phyloP scores from a whole-genome alignment of 2,329 filamentous ascomycete genomes.

The Hypoxylon sp. region DNA sequence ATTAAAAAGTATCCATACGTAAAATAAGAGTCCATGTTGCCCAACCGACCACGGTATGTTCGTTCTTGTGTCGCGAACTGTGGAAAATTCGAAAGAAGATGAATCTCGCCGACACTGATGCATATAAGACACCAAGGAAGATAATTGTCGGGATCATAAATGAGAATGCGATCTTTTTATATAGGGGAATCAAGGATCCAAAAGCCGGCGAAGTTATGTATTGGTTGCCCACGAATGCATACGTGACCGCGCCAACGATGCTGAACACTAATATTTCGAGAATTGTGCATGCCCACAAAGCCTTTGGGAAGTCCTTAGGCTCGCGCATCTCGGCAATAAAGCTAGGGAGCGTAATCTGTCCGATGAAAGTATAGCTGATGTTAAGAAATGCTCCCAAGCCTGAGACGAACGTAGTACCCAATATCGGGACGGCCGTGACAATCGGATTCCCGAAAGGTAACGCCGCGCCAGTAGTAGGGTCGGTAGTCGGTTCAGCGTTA shows the following conservation, averaged over 20 bases:
- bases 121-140: constrained; percentile 91
- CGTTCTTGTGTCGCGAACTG: constrained; percentile 82
- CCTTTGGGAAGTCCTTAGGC: constrained; percentile 89
- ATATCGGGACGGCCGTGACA: constrained; percentile 77
- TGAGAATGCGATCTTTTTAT: constrained; percentile 90
- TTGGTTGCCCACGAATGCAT: constrained; percentile 89
- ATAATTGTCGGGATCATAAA: constrained; percentile 97
- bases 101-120: constrained; percentile 90
- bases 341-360: constrained; percentile 92
- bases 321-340: constrained; percentile 96
- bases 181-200: constrained; percentile 82
- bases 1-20: constrained; percentile 56
- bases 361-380: constrained; percentile 96
- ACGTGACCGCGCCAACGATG: constrained; percentile 84
- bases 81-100: constrained; percentile 92
- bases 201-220: constrained; percentile 93
- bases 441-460: constrained; percentile 71
- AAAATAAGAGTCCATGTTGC: constrained; percentile 82
- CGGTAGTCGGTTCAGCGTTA: constrained; percentile 62
- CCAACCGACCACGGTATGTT: constrained; percentile 88
- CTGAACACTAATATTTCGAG: constrained; percentile 90
- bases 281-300: constrained; percentile 90
- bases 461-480: constrained; percentile 49
- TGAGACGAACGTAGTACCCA: constrained; percentile 82
- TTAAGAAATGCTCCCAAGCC: constrained; percentile 93